A percentile compares a stretch with the other conserved stretches of the same genome.
Conservation (phyloP, 1,284 basidiomycete genomes). For the Melampsora americana region DNA sequence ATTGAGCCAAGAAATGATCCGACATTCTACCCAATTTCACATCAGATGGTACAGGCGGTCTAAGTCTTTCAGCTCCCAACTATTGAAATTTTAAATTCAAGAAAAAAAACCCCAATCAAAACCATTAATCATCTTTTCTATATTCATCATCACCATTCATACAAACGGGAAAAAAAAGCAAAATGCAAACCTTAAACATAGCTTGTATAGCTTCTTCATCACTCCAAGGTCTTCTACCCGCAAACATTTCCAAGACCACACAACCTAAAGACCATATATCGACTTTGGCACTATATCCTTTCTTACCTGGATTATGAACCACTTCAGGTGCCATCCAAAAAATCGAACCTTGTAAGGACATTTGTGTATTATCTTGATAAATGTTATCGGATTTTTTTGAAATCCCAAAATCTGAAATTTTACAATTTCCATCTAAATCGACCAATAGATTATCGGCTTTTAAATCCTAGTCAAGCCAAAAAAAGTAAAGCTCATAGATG, state of each 20-base stretch:
- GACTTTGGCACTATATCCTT: conserved; percentile 86
- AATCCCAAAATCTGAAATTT: conserved; percentile 98
- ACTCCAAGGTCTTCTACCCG: conserved; percentile 87
- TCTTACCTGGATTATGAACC: conserved; percentile 67
- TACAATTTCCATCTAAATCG: conserved; percentile 86
- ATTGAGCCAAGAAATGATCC: conserved; percentile 79
- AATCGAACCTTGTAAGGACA: conserved; percentile 84
- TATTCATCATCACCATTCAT: too few relatives aligned
- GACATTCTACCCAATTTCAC: conserved; percentile 71
- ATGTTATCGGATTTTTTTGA: conserved; percentile 79
- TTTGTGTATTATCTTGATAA: conserved; percentile 71
- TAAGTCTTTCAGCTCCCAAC: conserved; percentile 75
- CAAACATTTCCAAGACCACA: conserved; percentile 97
- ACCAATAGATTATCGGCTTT: conserved; percentile 99
- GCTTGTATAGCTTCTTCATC: conserved; percentile 84
- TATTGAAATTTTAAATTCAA: conserved; percentile 53
- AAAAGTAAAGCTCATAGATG: neutral
- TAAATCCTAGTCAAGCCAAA: conserved; percentile 65
- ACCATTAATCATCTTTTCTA: conserved; percentile 1
- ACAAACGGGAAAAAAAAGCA: neutral
- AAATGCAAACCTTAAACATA: conserved; percentile 76
- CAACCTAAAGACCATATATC: conserved; percentile 99
- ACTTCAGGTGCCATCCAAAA: conserved; percentile 99
- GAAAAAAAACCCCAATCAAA: neutral
- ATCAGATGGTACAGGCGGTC: conserved; percentile 83